These are phyloP conservation scores for Penicillium riverlandense DNA, from an alignment of 495 filamentous ascomycete genomes.

Conservation along the genomic window DNA sequence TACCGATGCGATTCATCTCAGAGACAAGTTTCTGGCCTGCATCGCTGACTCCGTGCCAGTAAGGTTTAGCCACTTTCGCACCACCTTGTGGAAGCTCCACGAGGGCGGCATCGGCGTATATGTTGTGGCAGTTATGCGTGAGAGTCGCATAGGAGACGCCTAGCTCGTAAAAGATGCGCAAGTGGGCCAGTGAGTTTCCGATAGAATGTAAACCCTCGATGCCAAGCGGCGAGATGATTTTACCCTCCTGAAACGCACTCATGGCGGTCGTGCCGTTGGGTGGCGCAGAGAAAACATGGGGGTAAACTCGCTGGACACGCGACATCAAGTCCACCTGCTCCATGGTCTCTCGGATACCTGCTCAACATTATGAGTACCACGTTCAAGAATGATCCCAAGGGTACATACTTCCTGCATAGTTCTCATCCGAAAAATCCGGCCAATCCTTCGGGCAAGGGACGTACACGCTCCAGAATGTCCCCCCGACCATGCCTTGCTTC, in stretches of 20 bases:
- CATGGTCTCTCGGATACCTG: conserved; percentile 63
- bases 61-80: conserved; percentile 38
- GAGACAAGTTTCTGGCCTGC: conserved; percentile 53
- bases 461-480: conserved; percentile 90
- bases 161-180: conserved; percentile 65
- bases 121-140: conserved; percentile 91
- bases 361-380: neutral
- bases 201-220: conserved; percentile 96
- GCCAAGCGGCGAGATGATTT: conserved; percentile 63
- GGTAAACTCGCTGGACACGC: conserved; percentile 62
- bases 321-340: conserved; percentile 78
- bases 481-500: conserved; percentile 39
- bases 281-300: conserved; percentile 54
- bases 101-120: conserved; percentile 79
- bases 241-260: conserved; percentile 49
- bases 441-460: conserved; percentile 67
- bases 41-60: conserved; percentile 58
- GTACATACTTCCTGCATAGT: conserved; percentile 50
- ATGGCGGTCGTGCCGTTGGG: conserved; percentile 52
- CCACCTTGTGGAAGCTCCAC: conserved; percentile 36
- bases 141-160: conserved; percentile 91
- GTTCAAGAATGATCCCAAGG: too few species aligned
- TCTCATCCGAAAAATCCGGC: conserved; percentile 63
- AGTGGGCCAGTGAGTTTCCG: conserved; percentile 71
- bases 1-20: conserved; percentile 52